phyloP scores from a whole-genome alignment of 768 basidiomycete genomes.

The Collybiopsis luxurians region DNA sequence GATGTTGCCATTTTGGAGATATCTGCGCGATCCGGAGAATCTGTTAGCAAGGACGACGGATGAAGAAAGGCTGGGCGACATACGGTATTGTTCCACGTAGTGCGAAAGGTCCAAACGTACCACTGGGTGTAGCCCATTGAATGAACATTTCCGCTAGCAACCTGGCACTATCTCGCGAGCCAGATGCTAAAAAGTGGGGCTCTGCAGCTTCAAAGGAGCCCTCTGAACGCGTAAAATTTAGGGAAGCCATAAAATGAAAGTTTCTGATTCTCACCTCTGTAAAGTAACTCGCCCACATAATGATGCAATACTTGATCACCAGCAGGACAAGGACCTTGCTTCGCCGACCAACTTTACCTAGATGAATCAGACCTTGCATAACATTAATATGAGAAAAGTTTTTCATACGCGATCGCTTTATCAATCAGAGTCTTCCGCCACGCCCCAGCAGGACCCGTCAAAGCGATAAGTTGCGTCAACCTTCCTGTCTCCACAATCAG shows the following conservation, averaged over 20 bases:
- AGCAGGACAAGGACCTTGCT: slow-evolving; percentile 71
- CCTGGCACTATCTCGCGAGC: slow-evolving; percentile 86
- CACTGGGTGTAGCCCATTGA: slow-evolving; percentile 64
- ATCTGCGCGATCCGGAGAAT: slow-evolving; percentile 36
- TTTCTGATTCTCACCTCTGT: slow-evolving; percentile 58
- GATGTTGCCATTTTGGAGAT: slow-evolving; percentile 83
- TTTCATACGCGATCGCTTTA: slow-evolving; percentile 72
- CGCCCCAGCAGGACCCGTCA: slow-evolving; percentile 71
- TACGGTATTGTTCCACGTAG: slow-evolving; percentile 87
- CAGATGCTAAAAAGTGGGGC: slow-evolving; percentile 78
- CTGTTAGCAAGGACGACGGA: not conserved
- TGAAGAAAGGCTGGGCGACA: slow-evolving; percentile 35
- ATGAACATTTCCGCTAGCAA: slow-evolving; percentile 83
- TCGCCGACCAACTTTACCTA: slow-evolving; percentile 75
- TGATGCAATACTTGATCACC: slow-evolving; percentile 89
- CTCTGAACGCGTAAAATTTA: slow-evolving; percentile 58
- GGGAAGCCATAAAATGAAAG: not conserved
- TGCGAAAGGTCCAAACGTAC: slow-evolving; percentile 70
- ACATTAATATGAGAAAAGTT: slow-evolving; percentile 6
- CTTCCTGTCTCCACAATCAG: slow-evolving; percentile 62
- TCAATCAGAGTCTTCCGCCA: slow-evolving; percentile 94
- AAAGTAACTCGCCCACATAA: slow-evolving; percentile 86
- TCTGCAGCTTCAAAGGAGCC: slow-evolving; percentile 75
- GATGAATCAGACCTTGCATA: not conserved
- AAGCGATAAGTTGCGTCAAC: slow-evolving; percentile 87